phyloP scores from a whole-genome alignment of 2,329 filamentous ascomycete genomes.

The Plenodomus lindquistii region DNA sequence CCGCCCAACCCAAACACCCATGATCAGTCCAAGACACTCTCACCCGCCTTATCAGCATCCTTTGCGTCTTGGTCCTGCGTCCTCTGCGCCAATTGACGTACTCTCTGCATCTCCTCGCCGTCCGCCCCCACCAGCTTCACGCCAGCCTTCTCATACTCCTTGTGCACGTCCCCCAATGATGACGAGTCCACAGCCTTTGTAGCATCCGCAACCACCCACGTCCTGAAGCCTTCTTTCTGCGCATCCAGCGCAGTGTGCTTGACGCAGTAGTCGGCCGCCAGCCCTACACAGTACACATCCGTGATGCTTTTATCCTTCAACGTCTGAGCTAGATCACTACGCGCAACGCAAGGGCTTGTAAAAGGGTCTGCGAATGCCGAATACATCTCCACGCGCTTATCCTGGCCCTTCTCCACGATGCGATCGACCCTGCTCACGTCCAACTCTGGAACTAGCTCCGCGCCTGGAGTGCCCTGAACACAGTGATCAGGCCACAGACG shows the following conservation, averaged over 20 bases:
- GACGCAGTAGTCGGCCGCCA: conserved; percentile 91
- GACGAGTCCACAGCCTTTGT: conserved; percentile 70
- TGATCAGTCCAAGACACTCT: conserved; percentile 7
- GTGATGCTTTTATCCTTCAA: conserved; percentile 66
- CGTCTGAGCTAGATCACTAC: conserved; percentile 63
- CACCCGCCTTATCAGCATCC: conserved; percentile 3
- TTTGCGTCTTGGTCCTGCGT: conserved; percentile 4
- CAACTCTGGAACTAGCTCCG: conserved; percentile 74
- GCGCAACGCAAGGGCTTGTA: conserved; percentile 59
- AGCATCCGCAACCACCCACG: conserved; percentile 77
- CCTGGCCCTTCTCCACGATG: conserved; percentile 77
- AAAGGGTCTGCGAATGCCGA: conserved; percentile 88
- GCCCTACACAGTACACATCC: conserved; percentile 81
- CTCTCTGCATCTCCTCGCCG: conserved; percentile 59
- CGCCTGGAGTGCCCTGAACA: conserved; percentile 73
- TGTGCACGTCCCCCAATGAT: conserved; percentile 60
- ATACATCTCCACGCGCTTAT: conserved; percentile 85
- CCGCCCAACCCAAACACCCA: neutral
- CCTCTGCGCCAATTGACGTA: conserved; percentile 38
- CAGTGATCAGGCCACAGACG: conserved; percentile 91
- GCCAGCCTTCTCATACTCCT: conserved; percentile 61
- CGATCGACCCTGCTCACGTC: conserved; percentile 62
- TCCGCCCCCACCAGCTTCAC: conserved; percentile 65
- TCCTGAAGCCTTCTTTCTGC: conserved; percentile 71
- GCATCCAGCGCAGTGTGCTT: conserved; percentile 80